Evolutionary conservation across 2,329 filamentous ascomycete species (phyloP).

Genomic region (Colletotrichum zoysiae): DNA sequence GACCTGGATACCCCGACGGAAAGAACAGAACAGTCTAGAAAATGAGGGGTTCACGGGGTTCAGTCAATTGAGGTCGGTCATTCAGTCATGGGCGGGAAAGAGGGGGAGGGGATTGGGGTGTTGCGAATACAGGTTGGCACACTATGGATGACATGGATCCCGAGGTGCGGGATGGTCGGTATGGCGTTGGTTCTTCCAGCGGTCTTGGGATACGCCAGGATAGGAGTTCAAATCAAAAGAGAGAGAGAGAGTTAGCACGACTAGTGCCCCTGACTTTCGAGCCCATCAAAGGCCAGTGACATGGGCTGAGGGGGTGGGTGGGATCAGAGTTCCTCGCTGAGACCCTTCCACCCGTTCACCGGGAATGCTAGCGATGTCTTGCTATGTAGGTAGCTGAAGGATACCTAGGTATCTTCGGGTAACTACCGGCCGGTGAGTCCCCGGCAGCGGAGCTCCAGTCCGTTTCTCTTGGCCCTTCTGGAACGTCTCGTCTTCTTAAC

Average conservation of each 20-base stretch:
- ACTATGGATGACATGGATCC: not conserved
- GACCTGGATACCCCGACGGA: constrained; percentile 18
- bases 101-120: not conserved
- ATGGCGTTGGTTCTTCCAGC: constrained; percentile 9
- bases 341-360: not conserved
- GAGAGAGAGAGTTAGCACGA: constrained; percentile 2
- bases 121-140: not conserved
- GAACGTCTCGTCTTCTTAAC: not conserved
- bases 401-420: too few relatives aligned
- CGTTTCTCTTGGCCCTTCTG: not conserved
- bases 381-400: not conserved
- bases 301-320: not conserved
- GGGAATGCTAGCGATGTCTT: not conserved
- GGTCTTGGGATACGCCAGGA: not conserved
- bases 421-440: not conserved
- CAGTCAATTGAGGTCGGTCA: not conserved
- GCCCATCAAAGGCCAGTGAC: not conserved
- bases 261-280: not conserved
- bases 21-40: not conserved
- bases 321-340: not conserved
- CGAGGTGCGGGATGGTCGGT: not conserved
- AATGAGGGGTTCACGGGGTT: not conserved
- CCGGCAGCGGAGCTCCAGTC: not conserved
- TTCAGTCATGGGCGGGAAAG: not conserved
- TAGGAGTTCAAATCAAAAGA: constrained; percentile 11